phyloP scores from a whole-genome alignment of 169 alveolate genomes.

The Pseudocohnilembus persalinus region DNA sequence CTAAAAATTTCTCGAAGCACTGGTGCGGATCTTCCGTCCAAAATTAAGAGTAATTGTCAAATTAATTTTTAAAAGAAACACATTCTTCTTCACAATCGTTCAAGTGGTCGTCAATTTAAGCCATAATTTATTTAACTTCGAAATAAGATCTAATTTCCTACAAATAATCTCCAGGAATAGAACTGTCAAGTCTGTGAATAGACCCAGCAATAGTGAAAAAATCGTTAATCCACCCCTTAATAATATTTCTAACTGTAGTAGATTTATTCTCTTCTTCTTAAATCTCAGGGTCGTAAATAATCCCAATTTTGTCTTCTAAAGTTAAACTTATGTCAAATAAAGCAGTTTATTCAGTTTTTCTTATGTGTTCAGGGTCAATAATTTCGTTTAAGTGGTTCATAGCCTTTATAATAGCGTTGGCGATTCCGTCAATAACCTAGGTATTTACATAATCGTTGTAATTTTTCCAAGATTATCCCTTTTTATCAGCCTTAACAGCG shows the following conservation, averaged over 20 bases:
- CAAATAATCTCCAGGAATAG: constrained; percentile 86
- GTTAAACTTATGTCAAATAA: constrained; percentile 89
- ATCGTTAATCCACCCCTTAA: constrained; percentile 85
- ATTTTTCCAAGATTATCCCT: constrained; percentile 87
- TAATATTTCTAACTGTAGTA: constrained; percentile 81
- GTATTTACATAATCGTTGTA: constrained; percentile 87
- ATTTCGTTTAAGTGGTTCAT: constrained; percentile 83
- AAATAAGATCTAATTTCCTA: constrained; percentile 86
- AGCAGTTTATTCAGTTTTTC: constrained; percentile 83
- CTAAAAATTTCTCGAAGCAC: constrained; percentile 84
- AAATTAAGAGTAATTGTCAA: constrained; percentile 82
- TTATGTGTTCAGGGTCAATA: constrained; percentile 80
- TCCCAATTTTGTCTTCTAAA: constrained; percentile 74
- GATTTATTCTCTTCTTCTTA: constrained; percentile 52
- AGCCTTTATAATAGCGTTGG: constrained; percentile 79
- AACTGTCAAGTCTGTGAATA: constrained; percentile 84
- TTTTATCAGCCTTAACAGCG: constrained; percentile 87
- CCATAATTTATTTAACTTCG: constrained; percentile 71
- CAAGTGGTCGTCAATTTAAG: constrained; percentile 72
- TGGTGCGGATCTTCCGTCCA: constrained; percentile 90
- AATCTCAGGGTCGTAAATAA: constrained; percentile 85
- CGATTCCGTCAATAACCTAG: constrained; percentile 89
- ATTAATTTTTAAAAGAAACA: constrained; percentile 59
- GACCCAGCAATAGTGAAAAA: constrained; percentile 84
- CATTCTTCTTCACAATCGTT: constrained; percentile 73